phyloP scores from a whole-genome alignment of 441 rosid genomes.

The Adansonia gregorii region DNA sequence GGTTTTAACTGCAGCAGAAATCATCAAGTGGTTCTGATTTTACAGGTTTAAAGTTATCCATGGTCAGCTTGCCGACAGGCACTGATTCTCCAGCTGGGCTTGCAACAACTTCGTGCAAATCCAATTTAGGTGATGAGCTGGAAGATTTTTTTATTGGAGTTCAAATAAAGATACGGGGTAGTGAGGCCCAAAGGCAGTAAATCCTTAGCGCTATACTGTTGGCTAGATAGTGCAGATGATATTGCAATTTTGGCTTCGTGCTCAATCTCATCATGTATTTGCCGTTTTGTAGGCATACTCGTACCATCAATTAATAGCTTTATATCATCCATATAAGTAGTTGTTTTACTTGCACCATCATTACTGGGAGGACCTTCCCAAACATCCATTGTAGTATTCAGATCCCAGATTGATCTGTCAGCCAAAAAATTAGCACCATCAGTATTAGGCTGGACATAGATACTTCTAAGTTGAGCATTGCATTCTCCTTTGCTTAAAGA shows the following conservation, averaged over 20 bases:
- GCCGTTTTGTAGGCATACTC: conserved; percentile 34
- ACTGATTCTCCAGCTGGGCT: conserved; percentile 11
- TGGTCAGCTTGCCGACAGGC: conserved; percentile 35
- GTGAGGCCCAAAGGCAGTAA: conserved; percentile 65
- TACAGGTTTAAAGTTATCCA: conserved; percentile 39
- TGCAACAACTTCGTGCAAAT: not conserved
- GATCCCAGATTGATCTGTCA: conserved; percentile 79
- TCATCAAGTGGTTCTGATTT: conserved; percentile 73
- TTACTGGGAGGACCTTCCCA: conserved; percentile 61
- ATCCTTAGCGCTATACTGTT: conserved; percentile 40
- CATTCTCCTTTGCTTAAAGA: conserved; percentile 51
- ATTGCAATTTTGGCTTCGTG: conserved; percentile 28
- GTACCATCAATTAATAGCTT: conserved; percentile 39
- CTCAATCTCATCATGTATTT: conserved; percentile 34
- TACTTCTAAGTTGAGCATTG: conserved; percentile 29
- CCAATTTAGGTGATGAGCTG: conserved; percentile 30
- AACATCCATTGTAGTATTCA: conserved; percentile 85
- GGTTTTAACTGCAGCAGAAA: conserved; percentile 31
- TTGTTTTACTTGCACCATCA: conserved; percentile 36
- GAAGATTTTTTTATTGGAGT: conserved; percentile 37
- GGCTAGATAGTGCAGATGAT: conserved; percentile 33
- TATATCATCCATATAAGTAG: conserved; percentile 32
- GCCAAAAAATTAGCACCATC: conserved; percentile 33
- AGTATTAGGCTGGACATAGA: not conserved
- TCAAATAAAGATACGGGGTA: conserved; percentile 38